phyloP scores from a whole-genome alignment of 2,329 filamentous ascomycete species.

The Aspergillus hortae region DNA sequence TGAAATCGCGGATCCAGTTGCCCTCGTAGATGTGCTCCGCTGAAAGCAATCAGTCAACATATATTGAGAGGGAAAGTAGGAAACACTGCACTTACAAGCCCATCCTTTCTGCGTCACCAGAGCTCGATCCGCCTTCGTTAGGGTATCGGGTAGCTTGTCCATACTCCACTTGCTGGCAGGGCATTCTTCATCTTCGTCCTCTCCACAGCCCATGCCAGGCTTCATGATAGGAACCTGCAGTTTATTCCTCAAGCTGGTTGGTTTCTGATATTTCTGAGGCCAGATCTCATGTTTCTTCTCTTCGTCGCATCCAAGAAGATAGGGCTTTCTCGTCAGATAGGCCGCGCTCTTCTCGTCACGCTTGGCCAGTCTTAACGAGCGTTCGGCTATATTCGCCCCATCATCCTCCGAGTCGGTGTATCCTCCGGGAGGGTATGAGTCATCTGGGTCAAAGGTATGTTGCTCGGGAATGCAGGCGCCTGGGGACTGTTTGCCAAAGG shows the following conservation, averaged over 20 bases:
- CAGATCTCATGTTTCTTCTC: background rate
- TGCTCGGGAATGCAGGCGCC: background rate
- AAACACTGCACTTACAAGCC: background rate
- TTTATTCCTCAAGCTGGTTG: background rate
- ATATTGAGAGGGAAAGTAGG: background rate
- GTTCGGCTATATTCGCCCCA: background rate
- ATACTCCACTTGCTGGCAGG: background rate
- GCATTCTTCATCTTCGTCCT: background rate
- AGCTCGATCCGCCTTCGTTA: background rate
- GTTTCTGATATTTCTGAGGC: background rate
- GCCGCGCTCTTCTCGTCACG: background rate
- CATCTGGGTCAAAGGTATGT: background rate
- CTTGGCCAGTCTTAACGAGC: background rate
- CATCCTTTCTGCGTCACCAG: background rate
- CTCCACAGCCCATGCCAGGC: background rate
- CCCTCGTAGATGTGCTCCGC: constrained; percentile 11
- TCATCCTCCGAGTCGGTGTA: background rate
- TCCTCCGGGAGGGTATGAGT: background rate
- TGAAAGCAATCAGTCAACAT: background rate
- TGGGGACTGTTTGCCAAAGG: background rate
- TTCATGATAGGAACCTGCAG: background rate
- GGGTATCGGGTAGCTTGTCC: background rate
- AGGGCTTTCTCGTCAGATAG: background rate
- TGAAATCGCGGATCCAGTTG: constrained; percentile 6
- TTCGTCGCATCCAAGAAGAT: background rate